Conservation (phyloP, 495 filamentous ascomycete genomes). For the Trichoderma virens region DNA sequence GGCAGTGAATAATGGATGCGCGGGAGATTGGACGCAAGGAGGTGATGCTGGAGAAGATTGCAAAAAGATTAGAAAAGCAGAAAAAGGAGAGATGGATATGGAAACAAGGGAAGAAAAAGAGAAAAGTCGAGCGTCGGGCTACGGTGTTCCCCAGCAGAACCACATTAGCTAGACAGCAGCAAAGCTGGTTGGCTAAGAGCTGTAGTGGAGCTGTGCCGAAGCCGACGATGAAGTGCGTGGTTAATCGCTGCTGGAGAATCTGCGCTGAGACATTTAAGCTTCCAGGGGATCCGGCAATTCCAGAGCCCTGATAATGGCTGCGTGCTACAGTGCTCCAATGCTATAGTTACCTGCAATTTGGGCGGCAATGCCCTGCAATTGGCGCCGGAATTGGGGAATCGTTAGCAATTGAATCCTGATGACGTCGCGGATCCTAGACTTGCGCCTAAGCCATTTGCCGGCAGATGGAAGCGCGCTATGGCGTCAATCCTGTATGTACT, state of each 20-base stretch:
- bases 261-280: slow-evolving; percentile 6
- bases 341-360: too few relatives aligned
- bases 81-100: background rate
- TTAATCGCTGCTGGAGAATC: background rate
- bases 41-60: background rate
- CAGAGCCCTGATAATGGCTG: too few relatives aligned
- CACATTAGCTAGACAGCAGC: slow-evolving; percentile 1
- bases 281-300: background rate
- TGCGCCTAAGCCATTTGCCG: too few relatives aligned
- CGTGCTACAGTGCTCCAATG: too few relatives aligned
- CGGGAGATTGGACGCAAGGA: background rate
- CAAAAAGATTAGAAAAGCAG: background rate
- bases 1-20: background rate
- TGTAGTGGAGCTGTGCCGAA: slow-evolving; percentile 3
- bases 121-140: background rate
- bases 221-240: background rate
- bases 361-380: too few relatives aligned
- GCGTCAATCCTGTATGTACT: too few relatives aligned
- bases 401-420: too few relatives aligned
- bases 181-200: background rate
- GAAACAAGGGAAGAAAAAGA: background rate
- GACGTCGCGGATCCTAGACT: too few relatives aligned
- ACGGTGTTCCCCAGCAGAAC: slow-evolving; percentile 8
- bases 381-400: background rate
- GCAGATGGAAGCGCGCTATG: too few relatives aligned